phyloP scores from a whole-genome alignment of 2,329 filamentous ascomycete species.

The Aspergillus piperis region DNA sequence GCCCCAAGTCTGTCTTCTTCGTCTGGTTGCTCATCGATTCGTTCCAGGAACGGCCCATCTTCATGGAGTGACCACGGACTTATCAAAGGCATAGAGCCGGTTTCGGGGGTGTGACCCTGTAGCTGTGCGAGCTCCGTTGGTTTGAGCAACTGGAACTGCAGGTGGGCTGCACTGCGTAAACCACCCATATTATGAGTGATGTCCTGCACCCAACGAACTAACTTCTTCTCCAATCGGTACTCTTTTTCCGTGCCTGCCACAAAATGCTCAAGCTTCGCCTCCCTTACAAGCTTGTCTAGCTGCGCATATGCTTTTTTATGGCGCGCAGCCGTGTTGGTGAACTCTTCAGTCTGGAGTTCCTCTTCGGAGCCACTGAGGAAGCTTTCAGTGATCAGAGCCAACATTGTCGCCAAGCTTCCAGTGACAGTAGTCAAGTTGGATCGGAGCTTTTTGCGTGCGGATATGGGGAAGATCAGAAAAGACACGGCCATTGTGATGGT shows the following conservation, averaged over 20 bases:
- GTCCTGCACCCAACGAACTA: slow-evolving; percentile 81
- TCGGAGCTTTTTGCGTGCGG: slow-evolving; percentile 72
- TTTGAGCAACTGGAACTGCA: slow-evolving; percentile 81
- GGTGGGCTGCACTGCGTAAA: slow-evolving; percentile 81
- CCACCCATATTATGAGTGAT: slow-evolving; percentile 88
- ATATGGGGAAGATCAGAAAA: slow-evolving; percentile 74
- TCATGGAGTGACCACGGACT: slow-evolving; percentile 44
- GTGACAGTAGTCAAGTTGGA: slow-evolving; percentile 73
- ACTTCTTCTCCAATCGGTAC: slow-evolving; percentile 73
- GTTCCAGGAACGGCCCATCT: slow-evolving; percentile 53
- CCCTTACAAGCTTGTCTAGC: slow-evolving; percentile 75
- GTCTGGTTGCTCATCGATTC: slow-evolving; percentile 63
- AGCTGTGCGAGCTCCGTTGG: slow-evolving; percentile 50
- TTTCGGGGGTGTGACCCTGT: slow-evolving; percentile 18
- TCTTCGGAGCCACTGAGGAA: slow-evolving; percentile 83
- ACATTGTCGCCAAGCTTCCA: slow-evolving; percentile 74
- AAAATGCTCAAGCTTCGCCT: slow-evolving; percentile 89
- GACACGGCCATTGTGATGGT: slow-evolving; percentile 71
- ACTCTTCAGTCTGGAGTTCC: slow-evolving; percentile 68
- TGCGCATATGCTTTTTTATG: slow-evolving; percentile 69
- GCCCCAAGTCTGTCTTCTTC: slow-evolving; percentile 51
- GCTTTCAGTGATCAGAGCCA: slow-evolving; percentile 76
- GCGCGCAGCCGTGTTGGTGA: slow-evolving; percentile 60
- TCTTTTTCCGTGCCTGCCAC: slow-evolving; percentile 75
- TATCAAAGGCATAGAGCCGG: slow-evolving; percentile 22